A percentile compares a stretch with the other conserved stretches of the same genome.
Evolutionary conservation across 2,329 filamentous ascomycete genomes (phyloP).

Genomic region (Botryosphaeria agaves): DNA sequence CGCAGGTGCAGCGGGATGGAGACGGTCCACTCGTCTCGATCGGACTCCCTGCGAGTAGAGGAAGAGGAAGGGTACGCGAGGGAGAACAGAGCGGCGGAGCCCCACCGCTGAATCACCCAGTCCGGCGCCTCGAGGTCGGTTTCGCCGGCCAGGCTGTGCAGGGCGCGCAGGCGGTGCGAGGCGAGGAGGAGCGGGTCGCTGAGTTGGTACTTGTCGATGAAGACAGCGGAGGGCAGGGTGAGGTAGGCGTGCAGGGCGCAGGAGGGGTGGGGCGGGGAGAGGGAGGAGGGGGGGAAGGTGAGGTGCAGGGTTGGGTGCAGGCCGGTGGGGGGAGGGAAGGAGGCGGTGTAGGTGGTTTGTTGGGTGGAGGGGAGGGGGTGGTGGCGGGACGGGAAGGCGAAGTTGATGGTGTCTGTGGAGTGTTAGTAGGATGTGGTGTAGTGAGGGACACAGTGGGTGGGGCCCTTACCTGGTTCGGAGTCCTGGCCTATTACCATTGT

Average conservation of each 20-base stretch:
- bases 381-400: slow-evolving; percentile 72
- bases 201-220: slow-evolving; percentile 79
- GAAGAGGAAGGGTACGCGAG: slow-evolving; percentile 36
- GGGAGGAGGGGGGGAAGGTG: slow-evolving; percentile 34
- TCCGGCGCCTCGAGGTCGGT: slow-evolving; percentile 83
- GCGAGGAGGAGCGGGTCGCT: slow-evolving; percentile 57
- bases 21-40: slow-evolving; percentile 38
- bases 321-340: slow-evolving; percentile 55
- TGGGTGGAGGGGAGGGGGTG: slow-evolving; percentile 30
- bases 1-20: slow-evolving; percentile 73
- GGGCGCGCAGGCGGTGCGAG: slow-evolving; percentile 57
- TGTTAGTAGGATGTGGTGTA: slow-evolving; percentile 2
- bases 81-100: slow-evolving; percentile 60
- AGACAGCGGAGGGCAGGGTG: slow-evolving; percentile 64
- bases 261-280: slow-evolving; percentile 29
- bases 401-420: slow-evolving; percentile 49
- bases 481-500: slow-evolving; percentile 65
- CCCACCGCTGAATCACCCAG: slow-evolving; percentile 63
- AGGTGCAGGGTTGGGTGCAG: slow-evolving; percentile 70
- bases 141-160: slow-evolving; percentile 54
- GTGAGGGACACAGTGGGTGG: neutral
- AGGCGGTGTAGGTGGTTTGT: slow-evolving; percentile 38
- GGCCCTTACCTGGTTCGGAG: slow-evolving; percentile 41
- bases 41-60: slow-evolving; percentile 4
- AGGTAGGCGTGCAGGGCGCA: slow-evolving; percentile 68